Conservation (phyloP, 352 stramenopile species). For the Globisporangium takayamanum region DNA sequence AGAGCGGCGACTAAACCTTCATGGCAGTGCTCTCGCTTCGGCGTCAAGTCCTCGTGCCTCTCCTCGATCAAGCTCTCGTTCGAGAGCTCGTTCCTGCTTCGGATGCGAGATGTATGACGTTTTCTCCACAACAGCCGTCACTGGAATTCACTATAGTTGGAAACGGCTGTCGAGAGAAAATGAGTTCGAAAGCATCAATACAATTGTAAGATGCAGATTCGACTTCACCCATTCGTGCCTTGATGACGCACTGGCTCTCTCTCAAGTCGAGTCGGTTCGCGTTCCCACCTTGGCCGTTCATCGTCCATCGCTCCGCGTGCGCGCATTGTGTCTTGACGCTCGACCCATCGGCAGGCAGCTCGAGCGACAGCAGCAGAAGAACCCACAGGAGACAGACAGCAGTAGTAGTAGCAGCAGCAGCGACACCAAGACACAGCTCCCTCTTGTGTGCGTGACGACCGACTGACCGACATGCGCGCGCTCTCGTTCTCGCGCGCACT, state of each 20-base stretch:
- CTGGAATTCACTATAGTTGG: not conserved
- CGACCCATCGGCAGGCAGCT: conserved; percentile 1
- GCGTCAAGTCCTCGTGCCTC: no score
- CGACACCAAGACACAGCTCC: not conserved
- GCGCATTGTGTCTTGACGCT: not conserved
- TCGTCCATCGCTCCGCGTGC: not conserved
- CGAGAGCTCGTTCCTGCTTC: no score
- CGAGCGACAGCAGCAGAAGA: not conserved
- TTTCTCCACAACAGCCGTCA: no score
- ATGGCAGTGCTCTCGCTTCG: no score
- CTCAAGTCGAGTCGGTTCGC: not conserved
- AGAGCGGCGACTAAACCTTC: no score
- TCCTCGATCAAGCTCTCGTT: no score
- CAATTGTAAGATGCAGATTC: not conserved
- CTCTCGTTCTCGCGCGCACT: conserved; percentile 6
- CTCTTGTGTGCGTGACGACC: not conserved
- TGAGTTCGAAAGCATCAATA: not conserved
- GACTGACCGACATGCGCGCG: conserved; percentile 4
- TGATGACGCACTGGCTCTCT: not conserved
- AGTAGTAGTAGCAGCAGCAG: not conserved
- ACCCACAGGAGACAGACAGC: not conserved
- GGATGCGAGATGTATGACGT: no score
- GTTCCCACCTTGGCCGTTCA: not conserved
- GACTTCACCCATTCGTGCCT: not conserved
- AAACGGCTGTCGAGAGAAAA: not conserved